Evolutionary conservation across 345 rosid genomes (phyloP).

Genomic region (Boechera stricta): DNA sequence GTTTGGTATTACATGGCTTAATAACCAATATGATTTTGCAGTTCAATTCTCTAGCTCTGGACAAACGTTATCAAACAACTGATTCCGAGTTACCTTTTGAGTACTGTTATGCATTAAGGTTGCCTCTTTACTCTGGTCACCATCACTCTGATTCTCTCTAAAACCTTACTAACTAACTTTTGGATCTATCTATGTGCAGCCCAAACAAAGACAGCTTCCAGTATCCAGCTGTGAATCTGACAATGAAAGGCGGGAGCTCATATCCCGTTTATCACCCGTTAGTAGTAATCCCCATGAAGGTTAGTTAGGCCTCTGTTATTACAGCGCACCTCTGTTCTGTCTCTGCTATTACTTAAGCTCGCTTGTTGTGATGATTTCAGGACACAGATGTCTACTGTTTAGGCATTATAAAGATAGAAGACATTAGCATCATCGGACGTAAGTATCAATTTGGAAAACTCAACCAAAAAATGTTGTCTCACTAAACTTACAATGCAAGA

Average conservation of each 20-base stretch:
- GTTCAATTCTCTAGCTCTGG: slow-evolving; percentile 66
- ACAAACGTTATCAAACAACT: slow-evolving; percentile 52
- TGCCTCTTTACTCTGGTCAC: slow-evolving; percentile 22
- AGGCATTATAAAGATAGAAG: slow-evolving; percentile 67
- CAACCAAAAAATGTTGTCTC: slow-evolving; percentile 12
- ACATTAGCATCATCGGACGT: slow-evolving; percentile 89
- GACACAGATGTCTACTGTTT: slow-evolving; percentile 60
- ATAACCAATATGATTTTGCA: slow-evolving; percentile 45
- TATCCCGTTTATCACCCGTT: slow-evolving; percentile 64
- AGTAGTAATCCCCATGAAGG: slow-evolving; percentile 47
- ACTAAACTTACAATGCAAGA: neutral
- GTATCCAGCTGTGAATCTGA: slow-evolving; percentile 61
- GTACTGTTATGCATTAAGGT: slow-evolving; percentile 83
- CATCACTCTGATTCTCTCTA: slow-evolving; percentile 9
- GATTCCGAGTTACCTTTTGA: slow-evolving; percentile 66
- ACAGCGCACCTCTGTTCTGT: slow-evolving; percentile 1
- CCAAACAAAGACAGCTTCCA: slow-evolving; percentile 48
- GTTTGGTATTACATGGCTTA: slow-evolving; percentile 4
- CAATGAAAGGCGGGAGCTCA: slow-evolving; percentile 77
- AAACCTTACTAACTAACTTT: slow-evolving; percentile 12
- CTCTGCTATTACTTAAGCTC: slow-evolving; percentile 18
- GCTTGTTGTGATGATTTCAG: slow-evolving; percentile 51
- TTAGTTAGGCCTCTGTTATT: slow-evolving; percentile 37
- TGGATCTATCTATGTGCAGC: slow-evolving; percentile 40
- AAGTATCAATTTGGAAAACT: slow-evolving; percentile 49